Conservation (phyloP, 768 basidiomycete species). For the Psilocybe sp. region DNA sequence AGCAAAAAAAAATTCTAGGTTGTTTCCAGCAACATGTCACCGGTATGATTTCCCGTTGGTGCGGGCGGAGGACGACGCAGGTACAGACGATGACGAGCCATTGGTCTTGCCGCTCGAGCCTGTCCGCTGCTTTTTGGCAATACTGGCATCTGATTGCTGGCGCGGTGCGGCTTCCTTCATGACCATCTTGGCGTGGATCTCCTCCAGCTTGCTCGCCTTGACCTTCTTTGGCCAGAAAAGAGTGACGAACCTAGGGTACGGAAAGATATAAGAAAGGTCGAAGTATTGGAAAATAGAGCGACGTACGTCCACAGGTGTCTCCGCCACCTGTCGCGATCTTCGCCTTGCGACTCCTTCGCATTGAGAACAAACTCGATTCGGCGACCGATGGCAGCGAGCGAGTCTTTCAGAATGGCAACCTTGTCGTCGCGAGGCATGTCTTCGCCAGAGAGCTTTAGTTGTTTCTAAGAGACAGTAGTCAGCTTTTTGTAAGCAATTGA, state of each 20-base stretch:
- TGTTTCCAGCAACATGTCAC: conserved; percentile 29
- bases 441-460: conserved; percentile 90
- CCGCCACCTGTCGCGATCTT: conserved; percentile 84
- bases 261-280: conserved; percentile 7
- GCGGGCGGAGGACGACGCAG: conserved; percentile 42
- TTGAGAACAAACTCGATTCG: conserved; percentile 85
- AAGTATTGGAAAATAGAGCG: background rate
- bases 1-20: conserved; percentile 8
- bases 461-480: conserved; percentile 58
- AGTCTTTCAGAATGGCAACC: conserved; percentile 93
- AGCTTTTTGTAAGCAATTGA: conserved; percentile 5
- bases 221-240: conserved; percentile 98
- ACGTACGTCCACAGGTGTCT: conserved; percentile 97
- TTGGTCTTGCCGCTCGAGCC: conserved; percentile 51
- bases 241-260: conserved; percentile 72
- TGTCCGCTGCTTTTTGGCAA: conserved; percentile 59
- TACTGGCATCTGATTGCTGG: conserved; percentile 45
- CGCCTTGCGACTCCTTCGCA: conserved; percentile 72
- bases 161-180: conserved; percentile 78
- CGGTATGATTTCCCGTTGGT: conserved; percentile 63
- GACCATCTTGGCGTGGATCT: conserved; percentile 95
- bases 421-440: conserved; percentile 95
- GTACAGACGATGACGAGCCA: conserved; percentile 38
- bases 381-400: conserved; percentile 88
- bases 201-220: conserved; percentile 88